Evolutionary conservation across 2,329 filamentous ascomycete species (phyloP), one percentile per base, ranked within the genome.

Genomic region (Colletotrichum orchidophilum): DNA sequence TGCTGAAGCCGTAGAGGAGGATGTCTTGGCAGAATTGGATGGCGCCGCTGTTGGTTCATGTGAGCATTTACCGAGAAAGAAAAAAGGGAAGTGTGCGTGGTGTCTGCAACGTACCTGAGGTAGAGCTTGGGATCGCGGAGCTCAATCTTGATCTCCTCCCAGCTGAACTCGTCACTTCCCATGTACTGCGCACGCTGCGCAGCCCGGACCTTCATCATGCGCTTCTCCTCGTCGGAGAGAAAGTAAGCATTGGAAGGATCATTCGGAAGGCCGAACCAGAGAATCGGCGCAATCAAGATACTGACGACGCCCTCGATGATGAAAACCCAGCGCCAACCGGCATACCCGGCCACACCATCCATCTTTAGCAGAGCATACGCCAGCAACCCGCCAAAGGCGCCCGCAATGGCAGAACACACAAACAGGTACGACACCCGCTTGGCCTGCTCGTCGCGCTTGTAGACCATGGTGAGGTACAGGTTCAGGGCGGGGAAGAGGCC

Each of bases 1-100:
- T 89, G 73, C 83, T 86, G 77, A 90, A 89, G n/a, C 87, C 87
- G 74, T 88, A 89, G 0, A 87, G 80, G 53, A 87, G 77, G 29
- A 86, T 85, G 68, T 87, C 85, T 68, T 86, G 83, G 61, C 85
- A 87, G 75, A 88, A 87, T 57, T 87, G 85, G 21, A 85, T 85
- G 27, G 78, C 71, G 5, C 82, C 84, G 67, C 64, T 70, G 26
- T 59, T 64, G 5, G 7, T 8, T 59, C 7, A 73, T 73, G 46
- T 60, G 46, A 63, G 63, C 13, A 27, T 33, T 5, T 35, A 18
- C 9, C 5, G 15, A 39, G 35, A 18, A 39, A 15, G 13, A 39
- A 13, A 39, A 7, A 15, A 15, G 35, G 15, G 35, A 2, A 31
- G 3, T 12, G 1, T 1, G 15, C 5, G 4, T 13, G 59, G 21